phyloP scores from a whole-genome alignment of 352 stramenopile genomes.

The Phytophthora palmivora region DNA sequence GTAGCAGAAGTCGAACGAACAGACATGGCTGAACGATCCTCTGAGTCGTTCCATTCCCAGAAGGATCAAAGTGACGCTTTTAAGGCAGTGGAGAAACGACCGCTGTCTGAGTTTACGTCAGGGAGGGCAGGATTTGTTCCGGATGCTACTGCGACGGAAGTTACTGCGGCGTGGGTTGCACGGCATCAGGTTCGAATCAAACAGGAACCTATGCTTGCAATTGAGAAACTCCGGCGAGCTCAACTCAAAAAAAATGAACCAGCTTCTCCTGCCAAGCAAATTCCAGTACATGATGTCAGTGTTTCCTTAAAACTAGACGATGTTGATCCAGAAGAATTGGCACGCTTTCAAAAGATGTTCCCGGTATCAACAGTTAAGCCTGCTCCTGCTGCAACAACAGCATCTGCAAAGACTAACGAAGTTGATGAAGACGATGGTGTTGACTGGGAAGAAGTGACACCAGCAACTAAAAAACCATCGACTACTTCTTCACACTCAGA shows the following conservation, averaged over 20 bases:
- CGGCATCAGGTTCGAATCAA: constrained; percentile 50
- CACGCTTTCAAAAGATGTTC: constrained; percentile 45
- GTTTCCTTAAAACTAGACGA: constrained; percentile 64
- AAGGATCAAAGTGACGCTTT: constrained; percentile 40
- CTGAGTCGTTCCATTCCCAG: constrained; percentile 11
- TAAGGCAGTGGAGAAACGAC: constrained; percentile 32
- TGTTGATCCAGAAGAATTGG: constrained; percentile 26
- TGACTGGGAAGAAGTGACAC: constrained; percentile 37
- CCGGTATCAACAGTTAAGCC: constrained; percentile 36
- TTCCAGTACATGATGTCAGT: constrained; percentile 30
- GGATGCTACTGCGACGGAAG: constrained; percentile 24
- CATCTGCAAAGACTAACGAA: constrained; percentile 10
- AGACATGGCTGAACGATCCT: constrained; percentile 21
- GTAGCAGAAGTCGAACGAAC: constrained; percentile 33
- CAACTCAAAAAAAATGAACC: constrained; percentile 29
- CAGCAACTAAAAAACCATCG: not conserved
- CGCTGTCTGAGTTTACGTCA: constrained; percentile 22
- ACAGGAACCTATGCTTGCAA: constrained; percentile 53
- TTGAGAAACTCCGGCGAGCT: constrained; percentile 44
- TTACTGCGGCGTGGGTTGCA: constrained; percentile 41
- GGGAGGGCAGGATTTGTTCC: constrained; percentile 13
- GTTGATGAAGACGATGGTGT: constrained; percentile 54
- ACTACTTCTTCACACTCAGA: not conserved
- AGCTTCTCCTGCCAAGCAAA: not conserved
- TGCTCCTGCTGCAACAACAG: constrained; percentile 3